Base-by-base conservation (phyloP, 225 moss, liverwort and hornwort genomes). In the Asterella californica region DNA sequence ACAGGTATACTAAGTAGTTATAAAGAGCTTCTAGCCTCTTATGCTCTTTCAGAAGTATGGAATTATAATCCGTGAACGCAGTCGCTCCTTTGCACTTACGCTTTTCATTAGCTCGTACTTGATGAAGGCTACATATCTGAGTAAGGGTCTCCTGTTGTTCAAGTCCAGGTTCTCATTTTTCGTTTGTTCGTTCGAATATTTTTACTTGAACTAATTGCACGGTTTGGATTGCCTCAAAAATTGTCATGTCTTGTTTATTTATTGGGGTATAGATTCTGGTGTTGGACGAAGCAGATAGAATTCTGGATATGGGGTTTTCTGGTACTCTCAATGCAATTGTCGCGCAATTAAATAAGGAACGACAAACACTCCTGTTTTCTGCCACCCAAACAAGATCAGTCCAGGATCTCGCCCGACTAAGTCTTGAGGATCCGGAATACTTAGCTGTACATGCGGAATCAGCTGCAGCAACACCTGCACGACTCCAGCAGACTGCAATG, bases 391-490 rank as follows among this genome's bases (percentile, higher is more conserved):
- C 99, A 17, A 88, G 92, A 66, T 95, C 95, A 17, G 90, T 99
- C 18, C 91, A 99, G 80, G 99, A 99, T 82, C 92, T 99, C 80
- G 99, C 99, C 72, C 92, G 99, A 65, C 82, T 99, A 70, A 99
- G 99, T 87, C 85, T 99, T 78, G 89, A 86, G 53, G 93, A 99
- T 77, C 99, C 93, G 19, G 99, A 99, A 79, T 99, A 88, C 83
- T 89, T 99, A 81, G 93, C 99, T 84, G 99, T 99, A 55, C 99
- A 99, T 82, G 92, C 99, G 53, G 99, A 99, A 81, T 99, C 99
- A 65, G 77, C 91, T 81, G 93, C 92, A 69, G 99, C 99, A 46
- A 99, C 99, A 52, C 95, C 99, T 11, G 85, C 93, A 15, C 88
- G 95, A 37, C 81, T 99, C 75, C 93, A 99, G 72, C 95, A 99